Percentiles rank a stretch among this genome's conserved stretches.
phyloP scores from a whole-genome alignment of 192 early-diverging fungal species.

The Entomortierella chlamydospora region DNA sequence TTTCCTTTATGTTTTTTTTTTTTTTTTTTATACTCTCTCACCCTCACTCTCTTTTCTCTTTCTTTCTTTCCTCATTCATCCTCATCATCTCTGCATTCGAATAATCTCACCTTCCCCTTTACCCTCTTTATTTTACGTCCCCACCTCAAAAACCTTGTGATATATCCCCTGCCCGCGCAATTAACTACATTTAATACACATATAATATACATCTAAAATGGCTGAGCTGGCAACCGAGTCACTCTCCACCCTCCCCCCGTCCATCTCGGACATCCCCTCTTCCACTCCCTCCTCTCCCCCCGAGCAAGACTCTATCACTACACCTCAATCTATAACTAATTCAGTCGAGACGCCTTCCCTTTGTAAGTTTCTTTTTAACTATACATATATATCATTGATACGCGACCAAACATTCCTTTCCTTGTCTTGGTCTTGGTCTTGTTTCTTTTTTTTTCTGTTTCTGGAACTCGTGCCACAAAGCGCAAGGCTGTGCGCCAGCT shows the following conservation, averaged over 20 bases:
- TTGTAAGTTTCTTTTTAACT: constrained; percentile 15
- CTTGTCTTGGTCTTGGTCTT: not conserved
- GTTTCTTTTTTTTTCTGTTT: not conserved
- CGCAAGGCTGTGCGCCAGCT: not conserved
- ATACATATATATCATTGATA: not conserved
- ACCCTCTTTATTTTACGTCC: not conserved
- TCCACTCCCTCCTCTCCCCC: not conserved
- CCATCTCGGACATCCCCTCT: not conserved
- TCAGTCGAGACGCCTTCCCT: not conserved
- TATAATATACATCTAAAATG: not conserved
- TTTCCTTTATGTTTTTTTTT: not conserved
- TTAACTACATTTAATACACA: not conserved
- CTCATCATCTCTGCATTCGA: not conserved
- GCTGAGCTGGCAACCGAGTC: constrained; percentile 17
- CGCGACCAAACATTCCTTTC: not conserved
- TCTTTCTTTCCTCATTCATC: not conserved
- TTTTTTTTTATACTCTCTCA: not conserved
- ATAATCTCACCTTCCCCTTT: not conserved
- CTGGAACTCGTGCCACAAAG: not conserved
- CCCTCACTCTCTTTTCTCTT: constrained; percentile 5
- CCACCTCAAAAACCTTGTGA: not conserved
- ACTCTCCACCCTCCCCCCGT: constrained; percentile 2
- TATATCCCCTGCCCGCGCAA: not conserved
- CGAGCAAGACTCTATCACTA: not conserved
- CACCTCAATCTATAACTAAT: not conserved